These are phyloP conservation scores for Mortierella sp. DNA, from an alignment of 371 early-diverging fungal genomes.

Conservation along the genomic window DNA sequence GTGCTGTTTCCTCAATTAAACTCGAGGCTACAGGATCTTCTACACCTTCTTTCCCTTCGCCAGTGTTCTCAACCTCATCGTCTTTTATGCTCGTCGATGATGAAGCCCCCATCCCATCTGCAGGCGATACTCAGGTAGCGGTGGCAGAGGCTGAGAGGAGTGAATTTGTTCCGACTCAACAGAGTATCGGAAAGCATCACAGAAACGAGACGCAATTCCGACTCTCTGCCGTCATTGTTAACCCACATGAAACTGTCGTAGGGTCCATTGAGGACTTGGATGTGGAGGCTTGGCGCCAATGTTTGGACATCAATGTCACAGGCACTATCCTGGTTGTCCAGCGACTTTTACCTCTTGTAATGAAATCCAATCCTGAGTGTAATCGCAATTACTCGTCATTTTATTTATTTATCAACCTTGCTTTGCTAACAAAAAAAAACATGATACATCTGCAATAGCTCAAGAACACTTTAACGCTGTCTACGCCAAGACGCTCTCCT, in stretches of 20 bases:
- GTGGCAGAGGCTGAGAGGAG: too few species aligned
- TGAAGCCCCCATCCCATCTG: background rate
- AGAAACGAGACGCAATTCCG: slow-evolving; percentile 7
- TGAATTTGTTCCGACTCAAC: background rate
- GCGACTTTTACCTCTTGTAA: slow-evolving; percentile 14
- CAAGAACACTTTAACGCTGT: background rate
- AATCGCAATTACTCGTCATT: too few species aligned
- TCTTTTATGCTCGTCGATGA: slow-evolving; percentile 13
- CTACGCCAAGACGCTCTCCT: background rate
- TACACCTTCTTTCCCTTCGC: background rate
- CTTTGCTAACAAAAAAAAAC: too few species aligned
- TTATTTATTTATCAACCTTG: too few species aligned
- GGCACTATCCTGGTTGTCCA: slow-evolving; percentile 5
- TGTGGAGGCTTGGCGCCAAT: slow-evolving; percentile 10
- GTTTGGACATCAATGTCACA: slow-evolving; percentile 17
- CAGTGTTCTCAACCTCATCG: slow-evolving; percentile 3
- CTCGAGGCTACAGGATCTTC: background rate
- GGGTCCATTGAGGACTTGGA: slow-evolving; percentile 13
- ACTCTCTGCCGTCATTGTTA: slow-evolving; percentile 12
- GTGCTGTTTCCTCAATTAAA: background rate
- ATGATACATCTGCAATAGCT: background rate
- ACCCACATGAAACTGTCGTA: background rate
- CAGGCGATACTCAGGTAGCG: too few species aligned
- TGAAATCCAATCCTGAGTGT: background rate
- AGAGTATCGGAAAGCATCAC: background rate